Base-by-base conservation (phyloP, 2,329 filamentous ascomycete species). In the Diaporthe sp. region DNA sequence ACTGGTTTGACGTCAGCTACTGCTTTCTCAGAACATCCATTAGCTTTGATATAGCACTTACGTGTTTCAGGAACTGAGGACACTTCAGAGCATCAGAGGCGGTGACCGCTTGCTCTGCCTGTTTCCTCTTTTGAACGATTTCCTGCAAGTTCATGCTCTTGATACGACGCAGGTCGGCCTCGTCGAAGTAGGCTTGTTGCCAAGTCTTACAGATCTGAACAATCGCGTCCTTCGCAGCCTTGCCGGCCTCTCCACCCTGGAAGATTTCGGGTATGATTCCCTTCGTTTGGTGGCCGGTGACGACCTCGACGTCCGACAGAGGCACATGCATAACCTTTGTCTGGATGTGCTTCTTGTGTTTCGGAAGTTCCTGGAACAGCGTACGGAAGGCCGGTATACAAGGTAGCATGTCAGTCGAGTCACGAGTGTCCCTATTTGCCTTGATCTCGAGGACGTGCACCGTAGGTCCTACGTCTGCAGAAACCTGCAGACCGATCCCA, bases 321-420 rank as follows among this genome's bases (percentile, higher is more conserved):
- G 93, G 92, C 9, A 98, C 90, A 72, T 93, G 91, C 6, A 89
- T 85, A 2, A 90, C 89, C 81, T 93, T 94, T 15, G 92, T 88
- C 15, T 89, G 89, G 81, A 97, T 90, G 28, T 95, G 90, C 74
- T 88, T 89, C 78, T 91, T 91, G 22, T 86, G 87, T 71, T 91
- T 90, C 1, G 95, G 93, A 0, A 97, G 82, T 17, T 89, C 86
- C 15, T 92, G 89, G 78, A 97, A 91, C 60, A 92, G 86, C 55
- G 88, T 87, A 19, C 94, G 89, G 81, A 97, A 95, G 0, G 86
- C 85, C 6, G 93, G 90, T 2, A 97, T 84, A 80, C 96, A 98
- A 0, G 97, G 96, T 15, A 99, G 87, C 47, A 97, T 87, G 80
- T 98, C 96, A n/a, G 92, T 94, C 22, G 94, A 91, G 79, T 96